phyloP scores from a whole-genome alignment of 352 stramenopile species.

The Globisporangium viniferum region DNA sequence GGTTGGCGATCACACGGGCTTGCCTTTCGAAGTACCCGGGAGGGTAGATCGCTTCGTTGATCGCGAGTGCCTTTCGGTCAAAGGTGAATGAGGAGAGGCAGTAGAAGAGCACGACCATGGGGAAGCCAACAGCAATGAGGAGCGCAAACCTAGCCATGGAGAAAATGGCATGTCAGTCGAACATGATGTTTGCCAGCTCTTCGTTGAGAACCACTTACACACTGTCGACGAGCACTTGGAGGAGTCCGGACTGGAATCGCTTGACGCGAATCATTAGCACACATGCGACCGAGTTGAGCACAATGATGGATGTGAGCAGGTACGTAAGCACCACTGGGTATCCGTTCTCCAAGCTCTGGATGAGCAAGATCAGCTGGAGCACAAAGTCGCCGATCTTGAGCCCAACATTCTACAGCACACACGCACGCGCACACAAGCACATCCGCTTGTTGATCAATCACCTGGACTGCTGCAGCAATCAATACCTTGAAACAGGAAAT shows the following conservation, averaged over 20 bases:
- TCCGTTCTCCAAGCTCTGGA: background rate
- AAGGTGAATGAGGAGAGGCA: conserved; percentile 25
- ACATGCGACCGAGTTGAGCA: background rate
- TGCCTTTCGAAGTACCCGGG: conserved; percentile 11
- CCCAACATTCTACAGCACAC: background rate
- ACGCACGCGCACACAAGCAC: background rate
- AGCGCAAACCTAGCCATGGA: conserved; percentile 7
- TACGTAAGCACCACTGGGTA: background rate
- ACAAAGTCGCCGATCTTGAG: background rate
- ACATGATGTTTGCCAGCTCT: background rate
- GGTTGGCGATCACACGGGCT: conserved; percentile 11
- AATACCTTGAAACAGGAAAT: background rate
- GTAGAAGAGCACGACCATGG: conserved; percentile 25
- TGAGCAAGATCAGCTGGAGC: background rate
- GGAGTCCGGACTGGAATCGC: background rate
- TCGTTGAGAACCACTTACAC: background rate
- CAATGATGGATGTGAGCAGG: background rate
- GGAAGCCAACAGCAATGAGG: conserved; percentile 26
- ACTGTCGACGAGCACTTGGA: background rate
- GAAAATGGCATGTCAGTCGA: background rate
- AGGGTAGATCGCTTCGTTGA: conserved; percentile 24
- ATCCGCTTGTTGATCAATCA: background rate
- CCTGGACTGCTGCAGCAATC: no score
- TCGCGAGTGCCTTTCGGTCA: conserved; percentile 18
- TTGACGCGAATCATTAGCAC: background rate